Base-by-base conservation (phyloP, 2,329 filamentous ascomycete species). In the Penicillium sp. region DNA sequence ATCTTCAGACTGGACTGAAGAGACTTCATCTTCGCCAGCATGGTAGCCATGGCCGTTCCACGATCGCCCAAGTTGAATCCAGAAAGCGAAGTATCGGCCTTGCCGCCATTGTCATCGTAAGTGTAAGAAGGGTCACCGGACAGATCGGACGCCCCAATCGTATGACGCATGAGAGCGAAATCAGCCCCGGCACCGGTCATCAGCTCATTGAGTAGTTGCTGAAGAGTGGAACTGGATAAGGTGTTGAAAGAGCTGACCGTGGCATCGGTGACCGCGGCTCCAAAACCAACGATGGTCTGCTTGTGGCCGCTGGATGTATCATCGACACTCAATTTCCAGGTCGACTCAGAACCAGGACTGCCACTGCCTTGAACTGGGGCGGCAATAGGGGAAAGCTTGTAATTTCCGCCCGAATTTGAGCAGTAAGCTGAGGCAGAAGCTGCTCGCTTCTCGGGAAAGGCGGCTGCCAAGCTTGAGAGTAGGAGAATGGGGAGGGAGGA, bases 91-190 rank as follows among this genome's bases (percentile, higher is more conserved):
- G 66, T 58, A 48, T 75, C 72, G 3, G 59, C 62, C n/a, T 64
- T 56, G 22, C 66, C 66, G 36, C 66, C 61, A 52, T 73, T 74
- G 51, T 75, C 73, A 48, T 75, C 72, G 57, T 74, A 74, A 8
- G 69, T 69, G 58, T 75, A 75, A 21, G 67, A 63, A 4, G 62
- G 63, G 34, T 65, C 60, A 7, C 63, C 64, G 4, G 68, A 72
- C 9, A 75, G 56, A 58, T 75, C 73, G 9, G 65, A 69, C 1
- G 70, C 66, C 14, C 71, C 73, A 40, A 75, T 74, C 3, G 73
- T 74, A 50, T 75, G 73, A 10, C 73, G 65, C 72, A 75, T 74
- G 52, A 75, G 62, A 22, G 68, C 60, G 53, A 75, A 72, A 39
- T 69, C 67, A 21, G 71, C 72, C 6, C 73, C 73, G 8, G 57